Base-by-base conservation (phyloP, 208 protist species). In the Leishmania mexicana region DNA sequence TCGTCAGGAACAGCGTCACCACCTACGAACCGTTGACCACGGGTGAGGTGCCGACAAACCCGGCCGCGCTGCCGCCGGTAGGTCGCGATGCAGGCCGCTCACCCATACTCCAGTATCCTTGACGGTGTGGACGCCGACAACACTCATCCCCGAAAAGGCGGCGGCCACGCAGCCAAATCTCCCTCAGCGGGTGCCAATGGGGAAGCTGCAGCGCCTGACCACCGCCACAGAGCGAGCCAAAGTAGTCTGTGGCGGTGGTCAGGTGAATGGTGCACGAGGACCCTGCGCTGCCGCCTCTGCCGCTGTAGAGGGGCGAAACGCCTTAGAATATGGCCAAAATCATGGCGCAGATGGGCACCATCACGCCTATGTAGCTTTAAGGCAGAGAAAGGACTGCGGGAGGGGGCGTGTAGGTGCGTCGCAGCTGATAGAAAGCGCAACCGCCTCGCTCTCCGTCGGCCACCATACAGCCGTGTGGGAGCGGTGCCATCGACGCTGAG, bases 261-360 rank as follows among this genome's bases (percentile, higher is more conserved):
- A 65, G 0, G 60, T n/a, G 45, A n/a, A n/a, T 15, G 57, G 57
- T 62, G 15, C 8, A 31, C 60, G 8, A 38, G n/a, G 60, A 31
- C 11, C 11, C n/a, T 38, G n/a, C 19, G 24, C 24, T 15, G 24
- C 57, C 3, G 28, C 11, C 10, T 10, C 24, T 4, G 60, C n/a
- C 24, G 60, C 60, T 11, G n/a, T 17, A 35, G 10, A 65, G 24
- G 60, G 21, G n/a, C 7, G n/a, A 21, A 65, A 8, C 1, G 24
- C 60, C 17, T 2, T 65, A 31, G 24, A n/a, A 19, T 8, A 1
- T 38, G 7, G 3, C 6, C 19, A 78, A 84, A n/a, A 78, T 83
- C 51, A 75, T 93, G 11, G 80, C 87, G n/a, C 78, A 83, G 71
- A 85, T 83, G 87, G 74, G 82, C 64, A 79, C 68, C 81, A 74